These are phyloP conservation scores for Pseudogymnoascus sp. DNA, from an alignment of 2,329 filamentous ascomycete genomes.

Conservation along the genomic window DNA sequence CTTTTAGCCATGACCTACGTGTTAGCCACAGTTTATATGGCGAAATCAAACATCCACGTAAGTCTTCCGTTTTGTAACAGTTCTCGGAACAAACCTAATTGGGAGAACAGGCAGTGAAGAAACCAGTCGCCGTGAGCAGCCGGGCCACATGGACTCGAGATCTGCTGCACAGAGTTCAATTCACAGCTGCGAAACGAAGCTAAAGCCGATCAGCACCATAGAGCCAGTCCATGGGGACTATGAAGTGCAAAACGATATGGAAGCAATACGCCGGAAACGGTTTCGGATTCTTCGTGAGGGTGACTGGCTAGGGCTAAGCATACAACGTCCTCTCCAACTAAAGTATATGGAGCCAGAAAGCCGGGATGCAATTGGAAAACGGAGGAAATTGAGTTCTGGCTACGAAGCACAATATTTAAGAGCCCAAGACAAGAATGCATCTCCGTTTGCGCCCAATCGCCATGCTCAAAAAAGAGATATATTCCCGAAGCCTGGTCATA, in stretches of 20 bases:
- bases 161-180: not conserved
- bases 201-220: not conserved
- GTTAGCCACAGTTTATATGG: not conserved
- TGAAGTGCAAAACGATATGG: conserved; percentile 4
- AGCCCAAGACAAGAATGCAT: conserved; percentile 15
- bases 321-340: conserved; percentile 20
- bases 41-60: not conserved
- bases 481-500: not conserved
- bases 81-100: not conserved
- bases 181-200: not conserved
- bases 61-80: not conserved
- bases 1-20: not conserved
- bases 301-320: conserved; percentile 27
- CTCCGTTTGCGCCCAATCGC: conserved; percentile 14
- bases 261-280: conserved; percentile 21
- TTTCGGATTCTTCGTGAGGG: conserved; percentile 22
- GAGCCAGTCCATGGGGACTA: not conserved
- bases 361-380: conserved; percentile 23
- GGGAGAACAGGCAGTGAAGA: not conserved
- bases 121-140: not conserved
- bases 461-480: not conserved
- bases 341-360: conserved; percentile 18
- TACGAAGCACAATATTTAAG: conserved; percentile 21
- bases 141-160: not conserved
- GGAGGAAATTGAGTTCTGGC: conserved; percentile 20